phyloP scores from a whole-genome alignment of 2,329 filamentous ascomycete genomes.

The Xylariaceae sp. region DNA sequence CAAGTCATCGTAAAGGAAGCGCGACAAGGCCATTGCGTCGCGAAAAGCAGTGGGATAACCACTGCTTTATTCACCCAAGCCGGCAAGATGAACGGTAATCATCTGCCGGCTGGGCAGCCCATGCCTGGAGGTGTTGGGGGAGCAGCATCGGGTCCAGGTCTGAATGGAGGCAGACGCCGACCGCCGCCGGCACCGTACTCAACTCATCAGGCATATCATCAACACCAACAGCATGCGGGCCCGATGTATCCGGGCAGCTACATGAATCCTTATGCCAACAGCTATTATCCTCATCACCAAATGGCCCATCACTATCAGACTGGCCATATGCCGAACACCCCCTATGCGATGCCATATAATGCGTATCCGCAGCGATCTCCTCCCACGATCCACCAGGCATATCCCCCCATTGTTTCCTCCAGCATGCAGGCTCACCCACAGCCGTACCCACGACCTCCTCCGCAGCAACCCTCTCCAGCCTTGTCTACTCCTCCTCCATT shows the following conservation, averaged over 20 bases:
- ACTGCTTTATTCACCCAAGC: slow-evolving; percentile 56
- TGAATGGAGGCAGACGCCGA: slow-evolving; percentile 45
- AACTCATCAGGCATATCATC: slow-evolving; percentile 47
- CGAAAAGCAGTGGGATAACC: slow-evolving; percentile 41
- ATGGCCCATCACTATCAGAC: slow-evolving; percentile 67
- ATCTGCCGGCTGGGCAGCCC: slow-evolving; percentile 78
- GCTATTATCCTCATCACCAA: slow-evolving; percentile 54
- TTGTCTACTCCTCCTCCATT: slow-evolving; percentile 58
- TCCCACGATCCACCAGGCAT: slow-evolving; percentile 55
- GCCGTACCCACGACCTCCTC: slow-evolving; percentile 53
- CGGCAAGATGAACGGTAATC: slow-evolving; percentile 78
- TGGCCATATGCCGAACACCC: slow-evolving; percentile 51
- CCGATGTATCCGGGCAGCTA: slow-evolving; percentile 57
- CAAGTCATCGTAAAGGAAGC: slow-evolving; percentile 3
- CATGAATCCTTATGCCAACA: slow-evolving; percentile 55
- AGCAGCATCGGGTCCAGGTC: slow-evolving; percentile 35
- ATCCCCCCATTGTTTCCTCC: slow-evolving; percentile 56
- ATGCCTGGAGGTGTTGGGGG: slow-evolving; percentile 50
- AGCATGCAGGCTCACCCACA: slow-evolving; percentile 47
- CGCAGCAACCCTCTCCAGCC: slow-evolving; percentile 55
- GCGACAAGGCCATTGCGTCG: slow-evolving; percentile 4
- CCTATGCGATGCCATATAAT: slow-evolving; percentile 55
- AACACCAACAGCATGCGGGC: slow-evolving; percentile 39
- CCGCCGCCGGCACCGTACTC: slow-evolving; percentile 45
- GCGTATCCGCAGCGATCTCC: slow-evolving; percentile 40